These are phyloP conservation scores for Paraconiothyrium brasiliense DNA, from an alignment of 2,329 filamentous ascomycete genomes.

Conservation along the genomic window DNA sequence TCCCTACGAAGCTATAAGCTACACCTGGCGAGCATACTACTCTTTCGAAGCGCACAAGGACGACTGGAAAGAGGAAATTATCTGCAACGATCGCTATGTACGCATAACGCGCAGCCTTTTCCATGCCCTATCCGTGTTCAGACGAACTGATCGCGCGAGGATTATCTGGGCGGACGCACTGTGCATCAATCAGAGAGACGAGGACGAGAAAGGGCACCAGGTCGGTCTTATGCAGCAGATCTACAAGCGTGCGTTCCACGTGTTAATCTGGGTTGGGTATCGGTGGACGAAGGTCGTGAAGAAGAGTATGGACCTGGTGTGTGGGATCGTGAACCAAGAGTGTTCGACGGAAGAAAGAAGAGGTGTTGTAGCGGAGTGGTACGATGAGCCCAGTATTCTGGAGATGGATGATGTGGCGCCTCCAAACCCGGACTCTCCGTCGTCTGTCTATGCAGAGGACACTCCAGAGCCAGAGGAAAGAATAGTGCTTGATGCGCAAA, in stretches of 20 bases:
- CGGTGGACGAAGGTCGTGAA: background rate
- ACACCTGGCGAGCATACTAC: constrained; percentile 15
- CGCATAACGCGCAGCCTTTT: background rate
- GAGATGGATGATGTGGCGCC: constrained; percentile 3
- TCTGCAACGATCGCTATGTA: constrained; percentile 1
- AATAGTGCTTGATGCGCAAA: background rate
- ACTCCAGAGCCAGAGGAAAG: background rate
- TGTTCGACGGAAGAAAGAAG: background rate
- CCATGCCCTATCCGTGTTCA: constrained; percentile 6
- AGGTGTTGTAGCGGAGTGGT: background rate
- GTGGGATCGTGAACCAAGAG: constrained; percentile 9
- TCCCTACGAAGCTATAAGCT: constrained; percentile 14
- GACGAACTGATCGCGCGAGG: constrained; percentile 3
- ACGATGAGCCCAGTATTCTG: constrained; percentile 3
- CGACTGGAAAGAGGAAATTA: background rate
- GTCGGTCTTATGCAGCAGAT: constrained; percentile 27
- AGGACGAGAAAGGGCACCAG: constrained; percentile 24
- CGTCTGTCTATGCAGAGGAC: background rate
- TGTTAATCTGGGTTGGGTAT: constrained; percentile 9
- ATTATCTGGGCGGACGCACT: constrained; percentile 36
- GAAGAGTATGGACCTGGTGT: background rate
- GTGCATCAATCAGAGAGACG: constrained; percentile 35
- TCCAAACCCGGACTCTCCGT: constrained; percentile 3
- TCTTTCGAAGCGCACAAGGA: background rate
- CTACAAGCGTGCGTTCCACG: constrained; percentile 15